Base-by-base conservation (phyloP, 2,329 filamentous ascomycete genomes). In the Aspergillus sergii region DNA sequence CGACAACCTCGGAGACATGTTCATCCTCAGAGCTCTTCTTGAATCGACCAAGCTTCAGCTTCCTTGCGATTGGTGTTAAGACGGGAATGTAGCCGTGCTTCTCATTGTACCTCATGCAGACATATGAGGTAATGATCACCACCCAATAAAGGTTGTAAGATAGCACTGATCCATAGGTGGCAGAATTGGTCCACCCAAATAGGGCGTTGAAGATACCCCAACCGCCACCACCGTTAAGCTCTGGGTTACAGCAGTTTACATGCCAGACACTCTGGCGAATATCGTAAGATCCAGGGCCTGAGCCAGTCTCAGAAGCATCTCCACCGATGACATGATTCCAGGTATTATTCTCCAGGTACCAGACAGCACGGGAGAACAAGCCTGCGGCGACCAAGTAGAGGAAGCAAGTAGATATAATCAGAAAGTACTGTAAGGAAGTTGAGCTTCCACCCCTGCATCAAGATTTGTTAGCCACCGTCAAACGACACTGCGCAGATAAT, bases 111-210 rank as follows among this genome's bases (percentile, higher is more conserved):
- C 34, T 36, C 34, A 36, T 36, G 5, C 34, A 36, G 34, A 36
- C 34, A 2, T 36, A 36, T 36, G 34, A 36, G 34, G 14, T 36
- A 61, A 93, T 92, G 67, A 92, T 84, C 11, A 82, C 82, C 57
- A 95, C 79, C 93, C 93, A 97, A 81, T 96, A 96, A 19, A 94
- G 63, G 75, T 95, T 96, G 81, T 96, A 96, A 1, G 91, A 89
- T 66, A 96, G 88, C 66, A 96, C 90, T 1, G 91, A 94, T 57
- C 93, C 92, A 71, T 94, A 93, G 1, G 93, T 96, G 5, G 91
- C 93, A 14, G 91, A 92, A 80, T 96, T 96, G 64, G 88, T 86
- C 93, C 93, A 97, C 62, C 93, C 93, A 12, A 96, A 83, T 58
- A 96, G 84, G 63, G 91, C 88, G 71, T 96, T 94, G 83, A 96